Percentiles rank a stretch among this genome's conserved stretches.
Evolutionary conservation across 2,329 filamentous ascomycete genomes (phyloP).

Genomic region (Microdochium nivale): DNA sequence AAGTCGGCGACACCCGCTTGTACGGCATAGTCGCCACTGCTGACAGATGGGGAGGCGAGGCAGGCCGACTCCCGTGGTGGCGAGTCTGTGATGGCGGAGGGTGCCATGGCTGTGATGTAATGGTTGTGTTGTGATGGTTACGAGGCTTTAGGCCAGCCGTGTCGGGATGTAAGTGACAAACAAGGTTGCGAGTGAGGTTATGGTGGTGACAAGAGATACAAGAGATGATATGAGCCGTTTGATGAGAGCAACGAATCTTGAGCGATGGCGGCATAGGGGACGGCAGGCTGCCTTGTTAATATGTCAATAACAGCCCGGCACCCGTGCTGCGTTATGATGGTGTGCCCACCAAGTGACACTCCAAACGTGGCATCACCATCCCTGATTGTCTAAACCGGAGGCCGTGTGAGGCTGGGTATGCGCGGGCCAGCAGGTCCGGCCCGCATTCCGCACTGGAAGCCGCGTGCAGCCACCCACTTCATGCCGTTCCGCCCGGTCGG

Average conservation of each 20-base stretch:
- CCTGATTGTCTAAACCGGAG: background rate
- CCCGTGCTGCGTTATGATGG: background rate
- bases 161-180: too few species aligned
- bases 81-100: constrained; percentile 46
- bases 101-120: constrained; percentile 37
- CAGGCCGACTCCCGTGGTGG: constrained; percentile 34
- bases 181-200: too few species aligned
- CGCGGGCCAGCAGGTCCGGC: background rate
- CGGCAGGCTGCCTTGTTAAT: background rate
- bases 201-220: background rate
- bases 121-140: background rate
- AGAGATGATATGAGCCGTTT: background rate
- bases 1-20: constrained; percentile 49
- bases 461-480: background rate
- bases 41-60: constrained; percentile 25
- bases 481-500: background rate
- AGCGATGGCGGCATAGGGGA: too few species aligned
- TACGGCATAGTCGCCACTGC: constrained; percentile 46
- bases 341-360: background rate
- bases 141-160: background rate
- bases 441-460: background rate
- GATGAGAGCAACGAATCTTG: background rate
- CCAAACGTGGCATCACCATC: background rate
- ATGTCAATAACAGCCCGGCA: background rate
- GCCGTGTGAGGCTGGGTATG: background rate